Percentiles rank a stretch among this genome's conserved stretches.
These are phyloP conservation scores for Globisporangium cystogenes DNA, from an alignment of 352 stramenopile genomes.

Conservation along the genomic window DNA sequence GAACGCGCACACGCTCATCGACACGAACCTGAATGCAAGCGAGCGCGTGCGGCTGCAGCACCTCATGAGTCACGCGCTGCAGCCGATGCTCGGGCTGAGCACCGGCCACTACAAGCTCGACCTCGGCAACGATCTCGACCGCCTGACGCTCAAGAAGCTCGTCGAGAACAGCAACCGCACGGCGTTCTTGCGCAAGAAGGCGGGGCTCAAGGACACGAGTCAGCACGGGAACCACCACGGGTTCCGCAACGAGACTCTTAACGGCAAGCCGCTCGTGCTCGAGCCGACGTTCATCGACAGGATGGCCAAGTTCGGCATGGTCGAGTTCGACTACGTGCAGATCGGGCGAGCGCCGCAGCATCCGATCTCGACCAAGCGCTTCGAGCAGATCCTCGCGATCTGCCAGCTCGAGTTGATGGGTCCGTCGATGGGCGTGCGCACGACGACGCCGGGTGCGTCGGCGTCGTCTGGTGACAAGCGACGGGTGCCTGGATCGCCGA, in stretches of 20 bases:
- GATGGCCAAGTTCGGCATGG: slow-evolving; percentile 58
- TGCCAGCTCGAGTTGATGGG: slow-evolving; percentile 52
- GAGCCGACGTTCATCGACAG: slow-evolving; percentile 56
- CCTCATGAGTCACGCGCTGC: slow-evolving; percentile 51
- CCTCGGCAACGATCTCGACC: slow-evolving; percentile 57
- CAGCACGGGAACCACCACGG: slow-evolving; percentile 72
- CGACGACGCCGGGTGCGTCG: neutral
- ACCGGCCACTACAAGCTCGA: slow-evolving; percentile 70
- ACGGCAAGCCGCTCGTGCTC: slow-evolving; percentile 50
- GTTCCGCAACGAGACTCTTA: slow-evolving; percentile 72
- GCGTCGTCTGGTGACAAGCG: neutral
- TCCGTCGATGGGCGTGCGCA: slow-evolving; percentile 22
- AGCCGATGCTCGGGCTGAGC: slow-evolving; percentile 51
- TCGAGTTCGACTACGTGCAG: slow-evolving; percentile 78
- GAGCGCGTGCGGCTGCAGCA: slow-evolving; percentile 62
- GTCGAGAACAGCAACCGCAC: slow-evolving; percentile 77
- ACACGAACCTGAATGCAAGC: slow-evolving; percentile 43
- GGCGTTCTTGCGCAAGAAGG: slow-evolving; percentile 62
- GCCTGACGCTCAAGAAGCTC: slow-evolving; percentile 61
- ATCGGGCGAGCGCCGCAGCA: slow-evolving; percentile 28
- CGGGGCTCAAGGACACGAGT: slow-evolving; percentile 60
- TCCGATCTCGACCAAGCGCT: slow-evolving; percentile 52
- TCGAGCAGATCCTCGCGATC: slow-evolving; percentile 58
- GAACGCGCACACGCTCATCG: slow-evolving; percentile 57
- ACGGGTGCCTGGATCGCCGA: neutral